A percentile compares a stretch with the other conserved stretches of the same genome.
Conservation (phyloP, 495 filamentous ascomycete genomes). For the Podospora comata region DNA sequence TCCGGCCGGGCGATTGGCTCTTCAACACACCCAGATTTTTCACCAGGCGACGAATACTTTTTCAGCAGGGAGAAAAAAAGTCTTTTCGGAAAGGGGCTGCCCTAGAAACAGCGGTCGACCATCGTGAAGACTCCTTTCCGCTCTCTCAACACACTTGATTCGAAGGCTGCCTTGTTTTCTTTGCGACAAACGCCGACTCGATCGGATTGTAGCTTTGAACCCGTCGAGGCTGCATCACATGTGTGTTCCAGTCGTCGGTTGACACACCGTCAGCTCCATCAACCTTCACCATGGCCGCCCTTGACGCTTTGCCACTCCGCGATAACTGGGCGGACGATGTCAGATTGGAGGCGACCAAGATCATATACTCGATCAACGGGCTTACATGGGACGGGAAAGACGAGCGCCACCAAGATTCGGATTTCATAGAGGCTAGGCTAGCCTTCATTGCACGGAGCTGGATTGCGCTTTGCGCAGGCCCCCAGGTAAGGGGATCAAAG, state of each 20-base stretch:
- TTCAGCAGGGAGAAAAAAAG: slow-evolving; percentile 16
- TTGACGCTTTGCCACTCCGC: slow-evolving; percentile 35
- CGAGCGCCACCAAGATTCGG: slow-evolving; percentile 8
- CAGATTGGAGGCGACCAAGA: slow-evolving; percentile 4
- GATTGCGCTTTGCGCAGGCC: slow-evolving; percentile 25
- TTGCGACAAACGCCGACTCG: slow-evolving; percentile 2
- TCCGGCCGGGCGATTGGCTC: slow-evolving; percentile 34
- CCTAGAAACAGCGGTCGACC: slow-evolving; percentile 21
- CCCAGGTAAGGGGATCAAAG: slow-evolving; percentile 26
- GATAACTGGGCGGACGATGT: slow-evolving; percentile 27
- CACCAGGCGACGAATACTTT: slow-evolving; percentile 29
- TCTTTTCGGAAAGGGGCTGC: slow-evolving; percentile 19
- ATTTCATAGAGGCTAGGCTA: slow-evolving; percentile 23
- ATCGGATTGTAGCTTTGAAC: slow-evolving; percentile 8
- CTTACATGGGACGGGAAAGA: slow-evolving; percentile 25
- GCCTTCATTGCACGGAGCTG: slow-evolving; percentile 35
- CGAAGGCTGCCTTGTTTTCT: not conserved
- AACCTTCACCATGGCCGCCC: slow-evolving; percentile 46
- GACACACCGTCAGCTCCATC: slow-evolving; percentile 36
- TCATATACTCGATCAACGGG: slow-evolving; percentile 19
- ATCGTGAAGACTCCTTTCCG: not conserved
- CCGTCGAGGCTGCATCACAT: slow-evolving; percentile 38
- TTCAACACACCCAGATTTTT: slow-evolving; percentile 21
- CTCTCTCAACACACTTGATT: not conserved
- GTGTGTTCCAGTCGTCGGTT: slow-evolving; percentile 34